Base-by-base conservation (phyloP, 768 basidiomycete genomes). In the Tulasnella sp. region DNA sequence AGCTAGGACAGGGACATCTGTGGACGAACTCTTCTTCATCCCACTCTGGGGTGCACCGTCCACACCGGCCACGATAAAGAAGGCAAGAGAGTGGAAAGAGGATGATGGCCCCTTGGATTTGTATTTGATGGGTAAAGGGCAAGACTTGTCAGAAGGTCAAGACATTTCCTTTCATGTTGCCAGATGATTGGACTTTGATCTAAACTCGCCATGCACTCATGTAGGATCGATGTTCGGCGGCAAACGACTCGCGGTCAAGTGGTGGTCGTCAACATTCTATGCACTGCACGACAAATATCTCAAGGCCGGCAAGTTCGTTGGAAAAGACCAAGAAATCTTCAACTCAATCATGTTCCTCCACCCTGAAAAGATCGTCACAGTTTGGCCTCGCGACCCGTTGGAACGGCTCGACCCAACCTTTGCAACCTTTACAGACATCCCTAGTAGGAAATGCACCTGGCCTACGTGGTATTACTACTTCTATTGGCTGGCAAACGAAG, bases 171-270 rank as follows among this genome's bases (percentile, higher is more conserved):
- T 61, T 16, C 48, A 29, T 46, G 40, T 1, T n/a, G n/a, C 35
- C 35, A 23, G 51, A 73, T 18, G 16, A 57, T 40, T 18, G 46
- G 29, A 29, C 16, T 35, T 32, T 11, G 32, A 29, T 67, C 61
- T 67, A 15, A 67, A 16, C 32, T 7, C n/a, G 57, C n/a, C n/a
- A 2, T 23, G 39, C 20, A 37, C 57, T 7, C 70, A 18, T 69
- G 18, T 79, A 89, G 89, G 88, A n/a, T 88, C 89, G 0, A 90
- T 90, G 81, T 90, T 90, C 77, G 89, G 90, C 11, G 88, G 89
- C 13, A 82, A 85, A 0, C 86, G 86, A 1, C 51, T 80, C 11
- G 84, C 87, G 0, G 82, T 89, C 39, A 79, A 83, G 5, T 89
- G 88, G 88, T 90, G 85, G 83, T 81, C 84, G 0, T 77, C 82